Percentiles rank a stretch among this genome's conserved stretches.
Evolutionary conservation across 768 basidiomycete species (phyloP).

Genomic region (Leucocoprinus leucothites): DNA sequence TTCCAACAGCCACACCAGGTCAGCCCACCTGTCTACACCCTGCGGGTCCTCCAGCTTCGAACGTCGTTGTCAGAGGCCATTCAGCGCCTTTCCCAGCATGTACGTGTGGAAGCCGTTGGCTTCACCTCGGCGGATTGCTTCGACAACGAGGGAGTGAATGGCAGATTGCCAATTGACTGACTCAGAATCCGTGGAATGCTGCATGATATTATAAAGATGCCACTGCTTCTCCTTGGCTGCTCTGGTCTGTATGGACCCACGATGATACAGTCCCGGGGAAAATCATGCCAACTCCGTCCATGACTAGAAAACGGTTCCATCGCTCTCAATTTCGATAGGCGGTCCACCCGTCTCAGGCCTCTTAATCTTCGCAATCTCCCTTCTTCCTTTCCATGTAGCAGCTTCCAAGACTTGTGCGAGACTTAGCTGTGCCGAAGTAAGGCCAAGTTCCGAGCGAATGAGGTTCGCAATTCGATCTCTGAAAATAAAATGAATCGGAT

Average conservation of each 20-base stretch:
- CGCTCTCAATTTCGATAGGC: conserved; percentile 82
- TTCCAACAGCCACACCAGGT: conserved; percentile 24
- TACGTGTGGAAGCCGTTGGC: conserved; percentile 12
- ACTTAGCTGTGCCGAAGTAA: conserved; percentile 52
- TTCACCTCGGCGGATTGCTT: conserved; percentile 22
- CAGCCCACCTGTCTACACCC: conserved; percentile 19
- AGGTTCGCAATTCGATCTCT: conserved; percentile 79
- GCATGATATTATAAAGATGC: conserved; percentile 21
- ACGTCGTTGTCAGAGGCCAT: conserved; percentile 22
- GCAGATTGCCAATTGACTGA: conserved; percentile 18
- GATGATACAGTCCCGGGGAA: no score
- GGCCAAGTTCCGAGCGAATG: conserved; percentile 57
- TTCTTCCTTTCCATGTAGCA: conserved; percentile 96
- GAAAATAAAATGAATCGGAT: no score
- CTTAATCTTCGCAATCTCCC: conserved; percentile 83
- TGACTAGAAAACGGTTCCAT: conserved; percentile 80
- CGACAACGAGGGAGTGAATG: conserved; percentile 22
- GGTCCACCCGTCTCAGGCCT: conserved; percentile 76
- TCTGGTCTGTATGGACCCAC: not conserved
- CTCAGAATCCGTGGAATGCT: conserved; percentile 17
- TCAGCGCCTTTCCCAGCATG: conserved; percentile 21
- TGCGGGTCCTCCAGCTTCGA: conserved; percentile 14
- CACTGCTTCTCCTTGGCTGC: conserved; percentile 13
- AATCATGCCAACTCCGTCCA: no score
- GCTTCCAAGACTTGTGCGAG: conserved; percentile 90